Conservation (phyloP, 2,329 filamentous ascomycete genomes). For the Lachnellula suecica region DNA sequence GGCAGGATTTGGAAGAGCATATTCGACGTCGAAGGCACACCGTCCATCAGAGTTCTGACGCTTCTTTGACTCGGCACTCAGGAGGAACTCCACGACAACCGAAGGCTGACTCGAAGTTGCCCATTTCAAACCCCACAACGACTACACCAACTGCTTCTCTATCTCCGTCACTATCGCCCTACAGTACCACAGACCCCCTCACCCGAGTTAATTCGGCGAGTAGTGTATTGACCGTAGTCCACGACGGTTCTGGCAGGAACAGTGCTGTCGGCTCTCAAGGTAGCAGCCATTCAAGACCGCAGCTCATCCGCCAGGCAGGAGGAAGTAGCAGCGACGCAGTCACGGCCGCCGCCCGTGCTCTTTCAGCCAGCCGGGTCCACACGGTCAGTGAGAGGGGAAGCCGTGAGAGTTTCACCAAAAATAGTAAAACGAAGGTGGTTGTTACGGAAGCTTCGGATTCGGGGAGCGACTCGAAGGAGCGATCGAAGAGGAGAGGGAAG, state of each 20-base stretch:
- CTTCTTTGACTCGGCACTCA: not conserved
- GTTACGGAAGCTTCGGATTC: not conserved
- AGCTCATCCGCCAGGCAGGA: not conserved
- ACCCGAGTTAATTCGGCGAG: slow-evolving; percentile 23
- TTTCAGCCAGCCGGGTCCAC: not conserved
- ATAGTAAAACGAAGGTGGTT: too few relatives aligned
- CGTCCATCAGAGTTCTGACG: not conserved
- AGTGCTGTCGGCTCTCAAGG: slow-evolving; percentile 1
- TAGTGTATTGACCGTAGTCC: slow-evolving; percentile 26
- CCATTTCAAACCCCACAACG: not conserved
- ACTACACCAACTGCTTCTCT: not conserved
- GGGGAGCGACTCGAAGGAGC: not conserved
- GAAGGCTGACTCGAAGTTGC: too few relatives aligned
- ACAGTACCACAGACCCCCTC: slow-evolving; percentile 1
- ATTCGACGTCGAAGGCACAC: slow-evolving; percentile 4
- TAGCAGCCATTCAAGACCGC: not conserved
- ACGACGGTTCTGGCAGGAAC: slow-evolving; percentile 23
- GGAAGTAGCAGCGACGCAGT: slow-evolving; percentile 19
- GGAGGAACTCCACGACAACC: not conserved
- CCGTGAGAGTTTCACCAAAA: not conserved
- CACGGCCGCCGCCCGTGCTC: slow-evolving; percentile 16
- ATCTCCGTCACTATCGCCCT: not conserved
- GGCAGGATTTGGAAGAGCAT: slow-evolving; percentile 5
- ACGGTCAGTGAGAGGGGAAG: not conserved
- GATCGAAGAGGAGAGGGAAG: not conserved